A percentile compares a stretch with the other conserved stretches of the same genome.
phyloP scores from a whole-genome alignment of 257 asterid genomes.

The Echites panduratus region DNA sequence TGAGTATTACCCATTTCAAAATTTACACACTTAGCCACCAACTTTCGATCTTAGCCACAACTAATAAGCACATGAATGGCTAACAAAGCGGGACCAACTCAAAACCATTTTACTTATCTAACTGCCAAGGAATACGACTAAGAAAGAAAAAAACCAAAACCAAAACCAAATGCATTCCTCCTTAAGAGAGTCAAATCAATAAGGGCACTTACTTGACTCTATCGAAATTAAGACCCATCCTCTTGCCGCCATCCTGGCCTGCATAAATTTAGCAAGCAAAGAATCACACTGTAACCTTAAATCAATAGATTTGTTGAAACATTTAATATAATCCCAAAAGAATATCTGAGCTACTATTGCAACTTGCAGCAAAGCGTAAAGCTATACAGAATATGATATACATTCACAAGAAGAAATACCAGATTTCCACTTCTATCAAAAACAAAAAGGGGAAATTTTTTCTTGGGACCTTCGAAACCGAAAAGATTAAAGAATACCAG shows the following conservation, averaged over 20 bases:
- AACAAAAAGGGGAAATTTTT: neutral
- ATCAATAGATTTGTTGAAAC: neutral
- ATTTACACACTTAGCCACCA: neutral
- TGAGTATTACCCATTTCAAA: neutral
- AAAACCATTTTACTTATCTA: too few relatives aligned
- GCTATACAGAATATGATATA: neutral
- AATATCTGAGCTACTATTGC: neutral
- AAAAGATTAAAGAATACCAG: constrained; percentile 37
- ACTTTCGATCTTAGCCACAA: neutral
- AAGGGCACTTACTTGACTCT: constrained; percentile 60
- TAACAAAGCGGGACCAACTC: too few relatives aligned
- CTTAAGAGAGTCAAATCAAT: neutral
- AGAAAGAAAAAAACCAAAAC: too few relatives aligned
- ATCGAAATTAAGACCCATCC: constrained; percentile 92
- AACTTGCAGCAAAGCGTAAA: neutral
- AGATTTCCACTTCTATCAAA: neutral
- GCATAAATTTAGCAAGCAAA: constrained; percentile 21
- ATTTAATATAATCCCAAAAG: neutral
- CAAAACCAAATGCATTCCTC: neutral
- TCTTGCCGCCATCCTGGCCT: constrained; percentile 93
- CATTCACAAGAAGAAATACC: neutral
- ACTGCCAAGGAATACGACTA: neutral
- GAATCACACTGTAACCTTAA: neutral
- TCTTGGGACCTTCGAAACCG: neutral
- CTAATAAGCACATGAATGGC: neutral